Evolutionary conservation across 148 eudicot species (phyloP).

Genomic region (Heliosperma pusillum): DNA sequence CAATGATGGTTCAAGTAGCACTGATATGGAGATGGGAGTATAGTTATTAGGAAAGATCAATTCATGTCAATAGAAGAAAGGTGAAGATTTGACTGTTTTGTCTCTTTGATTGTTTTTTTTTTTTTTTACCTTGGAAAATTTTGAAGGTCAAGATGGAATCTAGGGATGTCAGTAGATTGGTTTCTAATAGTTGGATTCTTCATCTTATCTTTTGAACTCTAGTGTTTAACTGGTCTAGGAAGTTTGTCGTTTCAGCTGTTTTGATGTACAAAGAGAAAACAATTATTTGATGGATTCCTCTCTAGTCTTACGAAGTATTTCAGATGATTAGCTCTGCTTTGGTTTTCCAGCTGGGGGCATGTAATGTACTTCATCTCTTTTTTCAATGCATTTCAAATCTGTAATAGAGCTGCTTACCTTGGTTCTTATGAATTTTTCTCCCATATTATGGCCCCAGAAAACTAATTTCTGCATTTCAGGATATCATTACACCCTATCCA

Average conservation of each 20-base stretch:
- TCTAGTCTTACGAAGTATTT: slow-evolving; percentile 10
- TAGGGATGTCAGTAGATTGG: slow-evolving; percentile 26
- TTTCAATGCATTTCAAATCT: slow-evolving; percentile 22
- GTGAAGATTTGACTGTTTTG: slow-evolving; percentile 27
- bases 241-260: slow-evolving; percentile 29
- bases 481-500: neutral
- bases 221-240: slow-evolving; percentile 12
- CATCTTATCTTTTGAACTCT: slow-evolving; percentile 21
- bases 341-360: slow-evolving; percentile 17
- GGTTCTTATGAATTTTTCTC: neutral
- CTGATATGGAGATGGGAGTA: slow-evolving; percentile 43
- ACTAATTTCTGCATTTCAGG: neutral
- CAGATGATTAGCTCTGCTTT: slow-evolving; percentile 26
- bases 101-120: neutral
- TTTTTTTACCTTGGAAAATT: slow-evolving; percentile 24
- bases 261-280: slow-evolving; percentile 29
- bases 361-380: slow-evolving; percentile 19
- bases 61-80: slow-evolving; percentile 31
- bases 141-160: slow-evolving; percentile 30
- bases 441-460: neutral
- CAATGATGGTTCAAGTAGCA: slow-evolving; percentile 41
- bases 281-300: slow-evolving; percentile 7
- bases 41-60: slow-evolving; percentile 23
- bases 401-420: slow-evolving; percentile 18
- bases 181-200: slow-evolving; percentile 17